phyloP scores from a whole-genome alignment of 805 yeast species.

The Yarrowia keelungensis region DNA sequence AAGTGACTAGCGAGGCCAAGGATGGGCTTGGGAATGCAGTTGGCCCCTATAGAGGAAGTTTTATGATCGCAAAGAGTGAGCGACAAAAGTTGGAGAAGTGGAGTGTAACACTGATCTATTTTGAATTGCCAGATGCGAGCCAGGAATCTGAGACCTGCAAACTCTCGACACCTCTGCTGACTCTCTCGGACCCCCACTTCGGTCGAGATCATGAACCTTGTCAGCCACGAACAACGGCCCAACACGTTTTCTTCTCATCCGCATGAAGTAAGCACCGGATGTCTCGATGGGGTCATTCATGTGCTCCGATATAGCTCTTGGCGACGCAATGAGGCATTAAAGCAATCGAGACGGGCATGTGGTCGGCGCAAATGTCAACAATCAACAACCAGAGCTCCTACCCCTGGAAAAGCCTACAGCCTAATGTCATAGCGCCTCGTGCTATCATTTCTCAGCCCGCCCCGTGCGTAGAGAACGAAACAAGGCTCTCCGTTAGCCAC shows the following conservation, averaged over 20 bases:
- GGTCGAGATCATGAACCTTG: neutral
- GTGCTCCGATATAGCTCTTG: conserved; percentile 11
- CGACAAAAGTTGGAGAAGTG: neutral
- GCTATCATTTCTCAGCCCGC: neutral
- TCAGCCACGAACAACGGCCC: conserved; percentile 16
- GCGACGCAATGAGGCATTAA: conserved; percentile 17
- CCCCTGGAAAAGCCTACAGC: neutral
- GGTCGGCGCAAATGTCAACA: neutral
- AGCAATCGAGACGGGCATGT: neutral
- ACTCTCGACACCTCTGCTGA: neutral
- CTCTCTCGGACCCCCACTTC: neutral
- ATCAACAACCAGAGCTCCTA: neutral
- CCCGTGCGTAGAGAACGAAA: neutral
- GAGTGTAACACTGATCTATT: conserved; percentile 2
- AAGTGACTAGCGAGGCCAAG: neutral
- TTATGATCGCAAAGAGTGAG: neutral
- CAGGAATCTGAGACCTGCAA: conserved; percentile 1
- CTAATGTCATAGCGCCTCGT: neutral
- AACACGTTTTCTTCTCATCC: neutral
- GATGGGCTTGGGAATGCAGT: neutral
- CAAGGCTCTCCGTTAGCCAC: neutral
- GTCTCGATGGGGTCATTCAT: neutral
- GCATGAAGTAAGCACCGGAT: neutral
- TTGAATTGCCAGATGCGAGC: neutral
- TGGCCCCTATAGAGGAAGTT: neutral